phyloP scores from a whole-genome alignment of 306 rosid genomes.

The Lathyrus sativus region DNA sequence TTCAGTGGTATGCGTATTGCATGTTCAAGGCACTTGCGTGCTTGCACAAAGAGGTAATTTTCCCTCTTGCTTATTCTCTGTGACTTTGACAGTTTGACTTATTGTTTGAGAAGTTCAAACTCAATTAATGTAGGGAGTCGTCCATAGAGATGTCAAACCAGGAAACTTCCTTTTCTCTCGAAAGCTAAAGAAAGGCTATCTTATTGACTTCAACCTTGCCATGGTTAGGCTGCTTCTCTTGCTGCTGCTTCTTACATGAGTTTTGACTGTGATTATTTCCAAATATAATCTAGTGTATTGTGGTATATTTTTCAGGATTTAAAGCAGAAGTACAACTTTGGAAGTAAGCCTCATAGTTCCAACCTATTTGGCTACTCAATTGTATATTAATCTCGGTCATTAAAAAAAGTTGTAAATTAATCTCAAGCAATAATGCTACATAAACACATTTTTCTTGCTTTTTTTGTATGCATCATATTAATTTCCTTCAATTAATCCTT shows the following conservation, averaged over 20 bases:
- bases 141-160: constrained; percentile 88
- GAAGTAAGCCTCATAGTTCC: constrained; percentile 53
- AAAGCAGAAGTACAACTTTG: constrained; percentile 48
- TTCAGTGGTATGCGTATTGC: constrained; percentile 87
- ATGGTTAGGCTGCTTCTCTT: constrained; percentile 56
- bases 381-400: neutral
- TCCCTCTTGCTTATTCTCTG: constrained; percentile 3
- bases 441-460: constrained; percentile 21
- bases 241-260: constrained; percentile 18
- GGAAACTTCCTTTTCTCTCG: constrained; percentile 92
- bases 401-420: neutral
- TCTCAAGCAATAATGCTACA: constrained; percentile 22
- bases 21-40: constrained; percentile 75
- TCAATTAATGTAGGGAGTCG: constrained; percentile 58
- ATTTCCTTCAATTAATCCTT: constrained; percentile 1
- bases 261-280: constrained; percentile 23
- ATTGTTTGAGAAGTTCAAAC: constrained; percentile 30
- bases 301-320: constrained; percentile 53
- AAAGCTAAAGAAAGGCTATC: constrained; percentile 73
- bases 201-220: constrained; percentile 90
- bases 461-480: constrained; percentile 20
- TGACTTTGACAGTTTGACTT: constrained; percentile 31
- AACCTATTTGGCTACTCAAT: constrained; percentile 9
- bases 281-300: constrained; percentile 25
- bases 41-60: constrained; percentile 82